These are phyloP conservation scores for Collybiopsis confluens DNA, from an alignment of 768 basidiomycete species.

Conservation along the genomic window DNA sequence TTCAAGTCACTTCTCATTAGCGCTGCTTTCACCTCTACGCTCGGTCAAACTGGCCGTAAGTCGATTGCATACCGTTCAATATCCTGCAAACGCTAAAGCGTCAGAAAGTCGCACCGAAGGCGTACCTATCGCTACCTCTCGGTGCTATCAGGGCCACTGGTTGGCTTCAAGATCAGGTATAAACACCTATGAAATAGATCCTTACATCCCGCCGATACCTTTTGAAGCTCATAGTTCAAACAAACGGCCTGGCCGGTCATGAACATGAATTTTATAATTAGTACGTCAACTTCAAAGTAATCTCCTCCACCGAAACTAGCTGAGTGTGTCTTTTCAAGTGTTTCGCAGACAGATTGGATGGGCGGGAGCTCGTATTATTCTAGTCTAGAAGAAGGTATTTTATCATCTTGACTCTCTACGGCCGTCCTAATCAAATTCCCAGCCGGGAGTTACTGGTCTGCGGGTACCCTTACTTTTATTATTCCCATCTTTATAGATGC, in stretches of 20 bases:
- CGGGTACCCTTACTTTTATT: slow-evolving; percentile 20
- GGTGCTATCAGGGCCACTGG: slow-evolving; percentile 35
- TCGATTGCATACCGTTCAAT: neutral
- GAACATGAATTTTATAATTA: slow-evolving; percentile 40
- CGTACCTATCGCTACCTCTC: slow-evolving; percentile 35
- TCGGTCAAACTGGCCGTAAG: slow-evolving; percentile 4
- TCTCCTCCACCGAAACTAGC: neutral
- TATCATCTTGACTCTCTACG: neutral
- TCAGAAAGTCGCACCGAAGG: slow-evolving; percentile 36
- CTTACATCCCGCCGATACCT: too few species aligned
- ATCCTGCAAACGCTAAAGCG: neutral
- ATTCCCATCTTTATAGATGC: neutral
- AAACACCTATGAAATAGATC: neutral
- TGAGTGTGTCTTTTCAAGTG: slow-evolving; percentile 19
- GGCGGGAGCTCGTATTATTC: slow-evolving; percentile 38
- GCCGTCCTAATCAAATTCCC: neutral
- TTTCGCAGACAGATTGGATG: slow-evolving; percentile 38
- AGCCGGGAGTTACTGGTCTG: slow-evolving; percentile 62
- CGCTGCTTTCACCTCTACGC: neutral
- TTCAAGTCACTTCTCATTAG: neutral
- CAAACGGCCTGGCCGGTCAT: slow-evolving; percentile 39
- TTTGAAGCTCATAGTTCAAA: slow-evolving; percentile 36
- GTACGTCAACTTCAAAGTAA: slow-evolving; percentile 15
- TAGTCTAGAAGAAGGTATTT: slow-evolving; percentile 36
- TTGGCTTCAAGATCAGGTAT: slow-evolving; percentile 42